Conservation (phyloP, 352 stramenopile genomes). For the Phytopythium chamaehyphon region DNA sequence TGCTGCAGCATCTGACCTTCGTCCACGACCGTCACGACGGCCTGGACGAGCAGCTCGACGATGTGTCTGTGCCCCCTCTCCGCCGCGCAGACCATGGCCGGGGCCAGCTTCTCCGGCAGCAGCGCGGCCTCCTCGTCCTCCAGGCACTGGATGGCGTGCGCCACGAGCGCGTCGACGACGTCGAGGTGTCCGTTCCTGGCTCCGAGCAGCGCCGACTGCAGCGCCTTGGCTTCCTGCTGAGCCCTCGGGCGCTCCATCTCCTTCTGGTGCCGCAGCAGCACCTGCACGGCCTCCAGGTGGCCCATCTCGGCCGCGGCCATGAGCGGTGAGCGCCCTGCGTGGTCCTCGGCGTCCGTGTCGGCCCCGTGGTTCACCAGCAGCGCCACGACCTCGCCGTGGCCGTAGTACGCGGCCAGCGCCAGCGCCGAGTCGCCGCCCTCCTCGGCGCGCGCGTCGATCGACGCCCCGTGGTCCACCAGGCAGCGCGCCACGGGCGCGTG, state of each 20-base stretch:
- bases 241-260: slow-evolving; percentile 9
- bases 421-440: slow-evolving; percentile 9
- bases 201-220: slow-evolving; percentile 12
- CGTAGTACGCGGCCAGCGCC: slow-evolving; percentile 6
- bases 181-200: slow-evolving; percentile 19
- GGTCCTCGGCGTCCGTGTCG: slow-evolving; percentile 12
- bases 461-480: slow-evolving; percentile 4
- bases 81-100: background rate
- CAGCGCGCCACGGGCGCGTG: slow-evolving; percentile 1
- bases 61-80: slow-evolving; percentile 1
- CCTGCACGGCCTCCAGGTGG: slow-evolving; percentile 15
- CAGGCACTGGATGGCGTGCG: slow-evolving; percentile 6
- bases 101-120: background rate
- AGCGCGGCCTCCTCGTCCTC: background rate
- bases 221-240: slow-evolving; percentile 4
- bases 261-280: slow-evolving; percentile 9
- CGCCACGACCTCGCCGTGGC: slow-evolving; percentile 12
- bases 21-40: background rate
- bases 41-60: slow-evolving; percentile 4
- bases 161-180: slow-evolving; percentile 11
- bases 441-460: background rate
- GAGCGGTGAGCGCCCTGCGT: slow-evolving; percentile 13
- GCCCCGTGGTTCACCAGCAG: slow-evolving; percentile 16
- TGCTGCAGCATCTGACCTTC: slow-evolving; percentile 4
- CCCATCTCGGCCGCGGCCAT: slow-evolving; percentile 23